These are phyloP conservation scores for Rhodamnia argentea DNA, from an alignment of 345 rosid species.

Conservation along the genomic window DNA sequence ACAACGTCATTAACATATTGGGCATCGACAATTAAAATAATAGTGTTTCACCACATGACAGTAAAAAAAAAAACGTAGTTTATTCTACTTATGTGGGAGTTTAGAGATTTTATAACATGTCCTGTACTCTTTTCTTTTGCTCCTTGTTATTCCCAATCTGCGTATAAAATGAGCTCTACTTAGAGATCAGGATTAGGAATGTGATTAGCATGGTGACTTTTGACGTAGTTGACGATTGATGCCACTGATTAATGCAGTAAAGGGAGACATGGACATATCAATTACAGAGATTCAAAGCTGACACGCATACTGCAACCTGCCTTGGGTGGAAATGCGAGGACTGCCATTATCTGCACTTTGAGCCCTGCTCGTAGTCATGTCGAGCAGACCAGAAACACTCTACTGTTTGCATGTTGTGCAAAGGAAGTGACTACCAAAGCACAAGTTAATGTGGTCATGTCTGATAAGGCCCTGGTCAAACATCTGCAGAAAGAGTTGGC, in stretches of 20 bases:
- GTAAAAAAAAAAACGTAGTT: not conserved
- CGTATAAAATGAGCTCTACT: not conserved
- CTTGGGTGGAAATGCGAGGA: slow-evolving; percentile 95
- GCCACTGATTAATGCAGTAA: slow-evolving; percentile 39
- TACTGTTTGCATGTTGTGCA: slow-evolving; percentile 93
- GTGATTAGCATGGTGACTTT: not conserved
- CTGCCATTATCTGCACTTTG: slow-evolving; percentile 90
- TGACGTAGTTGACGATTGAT: not conserved
- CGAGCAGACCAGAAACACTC: slow-evolving; percentile 97
- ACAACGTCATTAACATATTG: not conserved
- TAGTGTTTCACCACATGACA: not conserved
- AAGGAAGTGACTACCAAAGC: slow-evolving; percentile 96
- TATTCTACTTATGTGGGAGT: not conserved
- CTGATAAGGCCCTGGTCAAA: slow-evolving; percentile 96
- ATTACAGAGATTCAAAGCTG: slow-evolving; percentile 92
- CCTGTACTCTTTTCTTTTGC: not conserved
- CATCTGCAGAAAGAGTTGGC: slow-evolving; percentile 90
- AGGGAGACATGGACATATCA: slow-evolving; percentile 89
- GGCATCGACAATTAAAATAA: not conserved
- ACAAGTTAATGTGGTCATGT: slow-evolving; percentile 97
- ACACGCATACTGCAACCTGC: slow-evolving; percentile 93
- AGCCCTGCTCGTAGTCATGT: slow-evolving; percentile 97
- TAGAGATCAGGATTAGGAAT: not conserved
- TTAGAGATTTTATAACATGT: not conserved
- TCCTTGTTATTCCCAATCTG: not conserved